Evolutionary conservation across 768 basidiomycete species (phyloP), one percentile per base, ranked within the genome.

Genomic region (Filobasidium wieringae): DNA sequence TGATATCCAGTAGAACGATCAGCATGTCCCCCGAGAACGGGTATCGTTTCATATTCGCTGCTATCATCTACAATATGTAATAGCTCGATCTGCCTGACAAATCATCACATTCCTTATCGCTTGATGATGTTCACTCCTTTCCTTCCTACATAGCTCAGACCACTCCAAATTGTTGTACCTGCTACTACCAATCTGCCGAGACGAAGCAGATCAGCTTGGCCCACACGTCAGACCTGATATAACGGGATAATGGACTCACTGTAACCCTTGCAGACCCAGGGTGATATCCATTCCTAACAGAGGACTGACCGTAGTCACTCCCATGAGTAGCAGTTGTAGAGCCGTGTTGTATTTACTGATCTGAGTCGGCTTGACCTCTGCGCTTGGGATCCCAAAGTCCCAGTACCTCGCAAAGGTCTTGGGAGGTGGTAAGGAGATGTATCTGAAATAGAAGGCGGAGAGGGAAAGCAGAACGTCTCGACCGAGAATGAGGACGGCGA

Each of bases 321-420:
- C 92, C 87, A 99, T 95, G 17, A 99, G 77, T 7, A 86, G 73
- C 12, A 99, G 81, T 71, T 99, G 93, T 5, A 96, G 79, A 7
- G 84, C 84, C 0, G 93, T 99, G 70, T 99, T 99, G 60, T 88
- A 78, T 88, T 95, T 63, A 93, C 89, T 93, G 51, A 99, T 91
- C n/a, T 74, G 75, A 11, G 95, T 97, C 0, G 93, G 93, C 30
- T 82, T 82, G 12, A 97, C 90, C 74, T 95, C 92, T 1, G 90
- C 93, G 1, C 91, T 93, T 1, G 95, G 90, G 51, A 95, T 82
- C 9, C 87, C 87, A 62, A 95, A 88, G 70, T 96, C 88, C 88
- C 92, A 99, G 74, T 97, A 99, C 32, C 95, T 82, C 26, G 77
- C 71, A 68, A 89, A 85, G 0, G 91, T 95, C 88, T 88, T 88